Base-by-base conservation (phyloP, 768 basidiomycete genomes). In the Coprinellus aureogranulatus region DNA sequence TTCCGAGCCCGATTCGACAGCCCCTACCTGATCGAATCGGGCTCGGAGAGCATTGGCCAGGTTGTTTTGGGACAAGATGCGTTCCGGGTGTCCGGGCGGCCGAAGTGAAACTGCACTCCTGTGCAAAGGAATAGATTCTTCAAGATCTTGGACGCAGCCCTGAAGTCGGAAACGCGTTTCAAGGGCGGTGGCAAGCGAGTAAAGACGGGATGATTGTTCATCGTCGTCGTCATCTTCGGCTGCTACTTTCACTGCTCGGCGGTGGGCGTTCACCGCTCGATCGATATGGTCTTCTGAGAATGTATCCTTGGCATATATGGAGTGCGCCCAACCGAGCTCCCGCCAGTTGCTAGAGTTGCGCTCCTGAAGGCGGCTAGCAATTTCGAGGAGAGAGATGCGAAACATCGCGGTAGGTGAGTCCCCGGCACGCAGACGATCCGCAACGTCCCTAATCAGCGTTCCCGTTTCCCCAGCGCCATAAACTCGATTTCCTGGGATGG, bases 151-250 rank as follows among this genome's bases (percentile, higher is more conserved):
- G 8, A 34, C 16, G 23, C n/a, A 0, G 16, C 39, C 53, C 28
- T 6, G 12, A 4, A 20, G 53, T n/a, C 42, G 22, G 27, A 42
- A 54, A 4, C 23, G 37, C 8, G 22, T 23, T 4, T 12, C n/a
- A 4, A 54, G 26, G 14, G 16, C 14, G 22, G 37, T 30, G 22
- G 37, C 53, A 22, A 54, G 53, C 18, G 16, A 3, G 23, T 25
- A 2, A 18, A 37, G 46, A 20, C n/a, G 30, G 10, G 22, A 20
- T 6, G 45, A 12, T n/a, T 23, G 55, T 4, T 26, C 6, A 16
- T 48, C 9, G 27, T 63, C 58, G 26, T 59, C 52, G 6, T 62
- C 37, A 22, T 41, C 53, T 20, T 37, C 46, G 31, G 14, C 8
- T 20, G 16, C 16, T 12, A 54, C 20, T 12, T 18, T 22, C 16